phyloP scores from a whole-genome alignment of 176 grass and related monocot genomes.

The Echinochloa phyllopogon region DNA sequence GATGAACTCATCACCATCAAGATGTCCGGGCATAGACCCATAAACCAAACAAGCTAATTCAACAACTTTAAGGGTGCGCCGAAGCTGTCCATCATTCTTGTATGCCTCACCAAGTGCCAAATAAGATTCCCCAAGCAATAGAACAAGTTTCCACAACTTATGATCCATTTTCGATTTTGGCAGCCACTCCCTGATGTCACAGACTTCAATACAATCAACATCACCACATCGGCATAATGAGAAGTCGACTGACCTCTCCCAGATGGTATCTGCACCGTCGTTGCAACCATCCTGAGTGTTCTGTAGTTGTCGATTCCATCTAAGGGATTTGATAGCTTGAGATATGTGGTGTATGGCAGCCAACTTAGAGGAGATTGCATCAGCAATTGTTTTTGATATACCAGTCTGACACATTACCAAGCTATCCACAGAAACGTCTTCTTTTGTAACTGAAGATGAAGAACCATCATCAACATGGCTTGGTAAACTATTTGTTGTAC shows the following conservation, averaged over 20 bases:
- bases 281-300: constrained; percentile 56
- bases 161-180: constrained; percentile 94
- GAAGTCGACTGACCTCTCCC: constrained; percentile 73
- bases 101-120: constrained; percentile 88
- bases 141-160: constrained; percentile 98
- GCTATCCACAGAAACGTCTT: constrained; percentile 47
- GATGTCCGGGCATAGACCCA: constrained; percentile 93
- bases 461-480: constrained; percentile 43
- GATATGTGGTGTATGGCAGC: constrained; percentile 97
- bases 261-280: constrained; percentile 54
- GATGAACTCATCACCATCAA: constrained; percentile 90
- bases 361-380: constrained; percentile 93
- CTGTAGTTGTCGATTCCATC: constrained; percentile 93
- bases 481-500: constrained; percentile 1
- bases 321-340: constrained; percentile 97
- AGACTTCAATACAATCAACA: constrained; percentile 95
- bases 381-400: constrained; percentile 65
- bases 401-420: constrained; percentile 72
- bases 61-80: constrained; percentile 83
- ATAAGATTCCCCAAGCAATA: constrained; percentile 98
- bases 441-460: constrained; percentile 46
- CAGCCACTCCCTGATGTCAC: constrained; percentile 94
- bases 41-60: constrained; percentile 94
- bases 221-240: constrained; percentile 87
- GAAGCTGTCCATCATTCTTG: constrained; percentile 81